Evolutionary conservation across 2,329 filamentous ascomycete genomes (phyloP), one percentile per base, ranked within the genome.

Genomic region (Colletotrichum coccodes): DNA sequence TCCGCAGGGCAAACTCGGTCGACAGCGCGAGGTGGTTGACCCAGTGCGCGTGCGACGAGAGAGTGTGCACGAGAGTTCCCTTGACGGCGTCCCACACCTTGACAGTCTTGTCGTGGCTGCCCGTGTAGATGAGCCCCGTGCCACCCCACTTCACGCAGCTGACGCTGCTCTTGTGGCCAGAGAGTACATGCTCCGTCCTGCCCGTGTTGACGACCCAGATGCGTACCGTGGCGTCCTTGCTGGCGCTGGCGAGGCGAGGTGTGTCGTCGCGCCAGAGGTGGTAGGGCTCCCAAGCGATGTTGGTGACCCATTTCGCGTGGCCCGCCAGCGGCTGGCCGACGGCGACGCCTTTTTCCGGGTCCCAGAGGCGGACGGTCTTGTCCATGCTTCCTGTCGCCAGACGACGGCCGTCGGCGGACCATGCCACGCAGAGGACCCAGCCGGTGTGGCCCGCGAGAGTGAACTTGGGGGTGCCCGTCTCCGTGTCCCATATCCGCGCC

Each of bases 131-230:
- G 67, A 89, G 84, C 4, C 94, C 94, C 1, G 90, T 92, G n/a
- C 95, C 95, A 65, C 96, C 96, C 96, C 96, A 99, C 74, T 91
- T 91, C 4, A 98, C 94, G 78, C 95, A 98, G 52, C 92, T 94
- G 18, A 98, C 93, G 54, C 90, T 94, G 50, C 91, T 91, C 82
- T 94, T 96, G 84, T 99, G 96, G 3, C 95, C 95, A 6, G 91
- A 93, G 32, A 98, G 85, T 3, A 95, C 92, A 75, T 92, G 90
- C 75, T 98, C 94, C 2, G 93, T 93, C 49, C 87, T 88, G 44
- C 93, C 91, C 7, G 91, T 90, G 67, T 94, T 91, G 36, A 91
- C 91, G 70, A 95, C 89, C 94, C 95, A 98, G 56, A 98, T 87
- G 44, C 95, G 87, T 47, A 97, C 90, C 0, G 95, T 98, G 26